Evolutionary conservation across 345 rosid genomes (phyloP).

Genomic region (Cardiospermum halicacabum): DNA sequence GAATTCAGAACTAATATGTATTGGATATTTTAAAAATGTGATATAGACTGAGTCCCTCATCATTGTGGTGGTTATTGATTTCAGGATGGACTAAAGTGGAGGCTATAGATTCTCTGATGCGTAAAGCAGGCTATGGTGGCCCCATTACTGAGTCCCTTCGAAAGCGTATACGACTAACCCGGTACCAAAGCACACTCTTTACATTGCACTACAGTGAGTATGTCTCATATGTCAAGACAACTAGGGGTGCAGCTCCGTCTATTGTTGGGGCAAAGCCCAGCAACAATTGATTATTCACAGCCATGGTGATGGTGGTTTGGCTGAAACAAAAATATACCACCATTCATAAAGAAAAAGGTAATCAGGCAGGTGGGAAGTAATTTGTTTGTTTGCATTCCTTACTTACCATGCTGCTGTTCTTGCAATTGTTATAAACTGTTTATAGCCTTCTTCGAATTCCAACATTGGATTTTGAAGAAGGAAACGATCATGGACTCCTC

Average conservation of each 20-base stretch:
- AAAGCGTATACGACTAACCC: constrained; percentile 68
- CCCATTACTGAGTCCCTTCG: constrained; percentile 56
- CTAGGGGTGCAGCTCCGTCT: constrained; percentile 55
- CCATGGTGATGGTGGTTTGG: constrained; percentile 27
- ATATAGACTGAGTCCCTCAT: no score
- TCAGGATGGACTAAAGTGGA: constrained; percentile 83
- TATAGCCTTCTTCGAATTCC: constrained; percentile 43
- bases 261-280: constrained; percentile 49
- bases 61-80: constrained; percentile 4
- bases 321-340: constrained; percentile 5
- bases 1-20: no score
- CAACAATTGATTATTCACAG: constrained; percentile 32
- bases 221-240: constrained; percentile 56
- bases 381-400: no score
- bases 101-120: constrained; percentile 89
- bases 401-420: constrained; percentile 22
- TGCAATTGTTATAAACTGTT: constrained; percentile 19
- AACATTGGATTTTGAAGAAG: constrained; percentile 46
- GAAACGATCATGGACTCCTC: background rate
- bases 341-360: background rate
- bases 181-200: constrained; percentile 90
- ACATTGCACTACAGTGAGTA: constrained; percentile 80
- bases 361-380: constrained; percentile 25
- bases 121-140: constrained; percentile 78
- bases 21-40: background rate